Evolutionary conservation across 1,284 basidiomycete species (phyloP).

Genomic region (Tylopilus sp.): DNA sequence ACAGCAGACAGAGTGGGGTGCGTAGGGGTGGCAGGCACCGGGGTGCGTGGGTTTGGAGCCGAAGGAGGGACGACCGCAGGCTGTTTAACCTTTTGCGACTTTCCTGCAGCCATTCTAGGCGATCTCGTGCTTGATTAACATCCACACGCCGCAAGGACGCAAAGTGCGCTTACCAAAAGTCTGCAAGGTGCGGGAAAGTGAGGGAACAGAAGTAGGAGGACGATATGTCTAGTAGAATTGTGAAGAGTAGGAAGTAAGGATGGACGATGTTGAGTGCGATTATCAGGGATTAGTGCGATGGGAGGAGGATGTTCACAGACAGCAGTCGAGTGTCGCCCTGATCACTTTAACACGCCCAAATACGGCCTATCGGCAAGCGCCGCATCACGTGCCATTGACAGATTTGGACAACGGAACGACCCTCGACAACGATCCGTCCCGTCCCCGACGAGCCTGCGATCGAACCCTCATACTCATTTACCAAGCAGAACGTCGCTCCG

Average conservation of each 20-base stretch:
- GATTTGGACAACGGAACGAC: slow-evolving; percentile 27
- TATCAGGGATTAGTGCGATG: slow-evolving; percentile 33
- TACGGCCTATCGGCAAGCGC: slow-evolving; percentile 43
- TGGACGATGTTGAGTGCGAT: slow-evolving; percentile 36
- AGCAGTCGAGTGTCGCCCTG: slow-evolving; percentile 48
- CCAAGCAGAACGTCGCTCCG: too few species aligned
- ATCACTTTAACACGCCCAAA: slow-evolving; percentile 60
- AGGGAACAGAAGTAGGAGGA: neutral
- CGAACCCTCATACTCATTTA: too few species aligned
- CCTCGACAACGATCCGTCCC: too few species aligned
- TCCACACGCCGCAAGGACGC: neutral
- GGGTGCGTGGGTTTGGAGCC: slow-evolving; percentile 14
- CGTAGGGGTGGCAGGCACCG: slow-evolving; percentile 13
- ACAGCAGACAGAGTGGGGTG: slow-evolving; percentile 18
- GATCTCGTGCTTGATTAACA: slow-evolving; percentile 32
- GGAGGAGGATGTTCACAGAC: slow-evolving; percentile 21
- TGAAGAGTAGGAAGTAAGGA: neutral
- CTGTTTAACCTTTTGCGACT: slow-evolving; percentile 41
- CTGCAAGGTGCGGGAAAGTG: slow-evolving; percentile 10
- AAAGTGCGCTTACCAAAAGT: slow-evolving; percentile 28
- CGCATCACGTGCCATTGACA: slow-evolving; percentile 39
- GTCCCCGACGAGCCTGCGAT: too few species aligned
- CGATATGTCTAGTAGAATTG: slow-evolving; percentile 11
- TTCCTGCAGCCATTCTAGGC: slow-evolving; percentile 40
- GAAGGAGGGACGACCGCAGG: slow-evolving; percentile 13